phyloP scores from a whole-genome alignment of 768 basidiomycete species.

The Panaeolus papilionaceus region DNA sequence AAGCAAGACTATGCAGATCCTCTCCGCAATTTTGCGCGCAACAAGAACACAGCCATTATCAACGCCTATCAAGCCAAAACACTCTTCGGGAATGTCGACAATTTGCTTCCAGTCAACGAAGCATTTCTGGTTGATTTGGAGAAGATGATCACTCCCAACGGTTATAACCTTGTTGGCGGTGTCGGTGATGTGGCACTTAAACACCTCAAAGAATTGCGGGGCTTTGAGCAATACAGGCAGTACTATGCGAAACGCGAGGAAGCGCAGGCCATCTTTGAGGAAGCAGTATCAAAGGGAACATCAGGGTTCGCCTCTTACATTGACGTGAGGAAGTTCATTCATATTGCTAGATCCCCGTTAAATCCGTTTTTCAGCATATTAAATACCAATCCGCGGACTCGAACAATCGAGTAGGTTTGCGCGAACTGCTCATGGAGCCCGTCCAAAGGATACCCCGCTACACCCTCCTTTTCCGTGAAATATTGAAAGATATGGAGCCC shows the following conservation, averaged over 20 bases:
- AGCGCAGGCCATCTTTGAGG: slow-evolving; percentile 86
- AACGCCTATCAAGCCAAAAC: slow-evolving; percentile 91
- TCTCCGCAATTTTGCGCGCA: slow-evolving; percentile 82
- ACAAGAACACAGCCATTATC: slow-evolving; percentile 86
- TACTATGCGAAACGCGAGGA: slow-evolving; percentile 95
- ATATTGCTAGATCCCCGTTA: slow-evolving; percentile 21
- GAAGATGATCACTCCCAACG: slow-evolving; percentile 72
- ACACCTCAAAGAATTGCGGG: slow-evolving; percentile 84
- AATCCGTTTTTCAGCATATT: slow-evolving; percentile 60
- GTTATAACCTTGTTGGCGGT: slow-evolving; percentile 58
- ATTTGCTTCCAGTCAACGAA: slow-evolving; percentile 87
- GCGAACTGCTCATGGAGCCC: slow-evolving; percentile 95
- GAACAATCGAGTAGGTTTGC: slow-evolving; percentile 83
- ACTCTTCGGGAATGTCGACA: slow-evolving; percentile 94
- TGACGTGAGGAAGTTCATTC: slow-evolving; percentile 62
- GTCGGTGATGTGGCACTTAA: slow-evolving; percentile 86
- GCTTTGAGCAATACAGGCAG: slow-evolving; percentile 91
- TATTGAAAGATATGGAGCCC: slow-evolving; percentile 88
- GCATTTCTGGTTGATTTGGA: slow-evolving; percentile 86
- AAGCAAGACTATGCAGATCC: slow-evolving; percentile 93
- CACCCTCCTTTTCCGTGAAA: slow-evolving; percentile 89
- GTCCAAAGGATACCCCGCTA: slow-evolving; percentile 96
- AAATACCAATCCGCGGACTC: slow-evolving; percentile 83
- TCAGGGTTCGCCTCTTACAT: slow-evolving; percentile 87
- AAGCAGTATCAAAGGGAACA: slow-evolving; percentile 79